Percentiles rank a stretch among this genome's conserved stretches.
Evolutionary conservation across 371 early-diverging fungal species (phyloP).

Genomic region (Rhizopus delemar): DNA sequence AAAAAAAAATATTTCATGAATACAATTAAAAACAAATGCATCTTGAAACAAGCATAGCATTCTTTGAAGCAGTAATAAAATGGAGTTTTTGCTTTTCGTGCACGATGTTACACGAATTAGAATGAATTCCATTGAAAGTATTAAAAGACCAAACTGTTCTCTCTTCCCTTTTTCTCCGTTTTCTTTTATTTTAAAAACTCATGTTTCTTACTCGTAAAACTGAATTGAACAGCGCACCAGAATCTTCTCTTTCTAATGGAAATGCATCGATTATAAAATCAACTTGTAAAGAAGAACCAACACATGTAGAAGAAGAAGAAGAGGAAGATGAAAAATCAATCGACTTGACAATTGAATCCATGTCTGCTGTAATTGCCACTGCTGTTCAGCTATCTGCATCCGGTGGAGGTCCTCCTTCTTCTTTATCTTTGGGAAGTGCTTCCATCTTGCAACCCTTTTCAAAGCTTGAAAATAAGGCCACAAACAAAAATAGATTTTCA

Average conservation of each 20-base stretch:
- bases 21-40: too few relatives aligned
- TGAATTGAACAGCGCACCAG: not conserved
- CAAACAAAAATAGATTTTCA: constrained; percentile 16
- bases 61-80: too few relatives aligned
- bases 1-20: too few relatives aligned
- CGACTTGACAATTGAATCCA: constrained; percentile 41
- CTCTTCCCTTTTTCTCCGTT: constrained; percentile 10
- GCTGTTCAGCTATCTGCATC: constrained; percentile 46
- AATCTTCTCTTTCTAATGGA: constrained; percentile 35
- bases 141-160: not conserved
- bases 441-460: constrained; percentile 38
- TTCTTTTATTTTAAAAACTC: constrained; percentile 1
- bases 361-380: constrained; percentile 51
- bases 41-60: too few relatives aligned
- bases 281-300: constrained; percentile 2
- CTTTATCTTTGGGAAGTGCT: constrained; percentile 46
- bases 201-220: constrained; percentile 27
- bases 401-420: constrained; percentile 29
- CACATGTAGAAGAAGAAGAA: constrained; percentile 4
- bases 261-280: constrained; percentile 37
- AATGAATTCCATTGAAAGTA: not conserved
- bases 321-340: constrained; percentile 7
- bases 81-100: not conserved
- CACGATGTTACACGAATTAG: not conserved
- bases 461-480: constrained; percentile 7